Conservation (phyloP, 345 rosid species). For the Eucalyptus regnans region DNA sequence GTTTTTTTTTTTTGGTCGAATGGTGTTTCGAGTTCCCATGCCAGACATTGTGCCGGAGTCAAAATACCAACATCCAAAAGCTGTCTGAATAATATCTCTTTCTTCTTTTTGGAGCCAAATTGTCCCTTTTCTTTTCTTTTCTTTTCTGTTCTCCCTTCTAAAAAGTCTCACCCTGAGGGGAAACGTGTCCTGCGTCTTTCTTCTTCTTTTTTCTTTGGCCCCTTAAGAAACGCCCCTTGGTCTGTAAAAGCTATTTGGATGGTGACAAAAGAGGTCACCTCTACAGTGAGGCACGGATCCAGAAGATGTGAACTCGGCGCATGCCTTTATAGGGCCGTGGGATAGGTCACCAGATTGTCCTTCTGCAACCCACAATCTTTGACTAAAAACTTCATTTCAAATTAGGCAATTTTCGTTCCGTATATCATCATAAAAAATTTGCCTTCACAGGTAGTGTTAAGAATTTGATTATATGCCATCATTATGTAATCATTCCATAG, state of each 20-base stretch:
- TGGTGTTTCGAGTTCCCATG: background rate
- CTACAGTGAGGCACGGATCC: background rate
- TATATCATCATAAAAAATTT: background rate
- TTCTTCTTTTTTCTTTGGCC: background rate
- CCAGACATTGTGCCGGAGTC: background rate
- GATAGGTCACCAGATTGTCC: background rate
- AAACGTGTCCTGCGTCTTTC: background rate
- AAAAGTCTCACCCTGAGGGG: constrained; percentile 6
- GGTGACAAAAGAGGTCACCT: constrained; percentile 4
- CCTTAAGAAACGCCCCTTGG: background rate
- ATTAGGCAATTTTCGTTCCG: background rate
- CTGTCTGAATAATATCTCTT: background rate
- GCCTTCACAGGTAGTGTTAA: accelerated
- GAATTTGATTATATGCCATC: background rate
- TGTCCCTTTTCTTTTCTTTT: background rate
- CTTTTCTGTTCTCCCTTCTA: background rate
- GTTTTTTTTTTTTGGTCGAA: background rate
- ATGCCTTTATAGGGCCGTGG: background rate
- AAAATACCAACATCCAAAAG: background rate
- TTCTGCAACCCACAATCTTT: background rate
- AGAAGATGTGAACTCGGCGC: background rate
- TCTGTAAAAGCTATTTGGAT: constrained; percentile 3
- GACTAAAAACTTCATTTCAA: background rate
- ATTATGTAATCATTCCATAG: background rate
- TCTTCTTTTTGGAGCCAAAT: background rate